Conservation (phyloP, 1,284 basidiomycete genomes). For the Tilletiaria anomala region DNA sequence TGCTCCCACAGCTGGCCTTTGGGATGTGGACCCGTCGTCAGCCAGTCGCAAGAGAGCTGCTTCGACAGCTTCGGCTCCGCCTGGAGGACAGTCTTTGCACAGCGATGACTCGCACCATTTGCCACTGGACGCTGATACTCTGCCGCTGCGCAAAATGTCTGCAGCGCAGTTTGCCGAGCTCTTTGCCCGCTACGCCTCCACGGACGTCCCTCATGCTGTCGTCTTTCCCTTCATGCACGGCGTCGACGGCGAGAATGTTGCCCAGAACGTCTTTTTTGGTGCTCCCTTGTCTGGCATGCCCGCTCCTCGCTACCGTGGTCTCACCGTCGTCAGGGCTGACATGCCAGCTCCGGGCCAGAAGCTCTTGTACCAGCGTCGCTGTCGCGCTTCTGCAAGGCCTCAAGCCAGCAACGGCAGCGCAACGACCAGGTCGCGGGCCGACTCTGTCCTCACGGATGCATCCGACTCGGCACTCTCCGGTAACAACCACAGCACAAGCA, state of each 20-base stretch:
- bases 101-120: too few species aligned
- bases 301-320: slow-evolving; percentile 28
- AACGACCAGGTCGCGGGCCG: not conserved
- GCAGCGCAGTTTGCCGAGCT: slow-evolving; percentile 22
- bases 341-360: slow-evolving; percentile 15
- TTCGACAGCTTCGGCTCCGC: too few species aligned
- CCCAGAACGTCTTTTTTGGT: slow-evolving; percentile 30
- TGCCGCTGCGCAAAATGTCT: slow-evolving; percentile 24
- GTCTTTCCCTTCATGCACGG: slow-evolving; percentile 37
- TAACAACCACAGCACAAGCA: not conserved
- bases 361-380: too few species aligned
- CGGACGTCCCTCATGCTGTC: slow-evolving; percentile 27
- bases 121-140: too few species aligned
- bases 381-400: not conserved
- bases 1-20: too few species aligned
- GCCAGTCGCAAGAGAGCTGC: too few species aligned
- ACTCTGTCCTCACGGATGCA: not conserved
- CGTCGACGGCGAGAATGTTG: slow-evolving; percentile 24
- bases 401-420: not conserved
- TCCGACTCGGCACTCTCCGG: not conserved
- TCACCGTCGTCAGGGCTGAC: slow-evolving; percentile 34
- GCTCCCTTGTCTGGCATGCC: slow-evolving; percentile 17
- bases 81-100: too few species aligned
- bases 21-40: too few species aligned
- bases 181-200: slow-evolving; percentile 15